Percentiles rank a stretch among this genome's conserved stretches.
phyloP scores from a whole-genome alignment of 441 rosid genomes.

The Geranium incanum region DNA sequence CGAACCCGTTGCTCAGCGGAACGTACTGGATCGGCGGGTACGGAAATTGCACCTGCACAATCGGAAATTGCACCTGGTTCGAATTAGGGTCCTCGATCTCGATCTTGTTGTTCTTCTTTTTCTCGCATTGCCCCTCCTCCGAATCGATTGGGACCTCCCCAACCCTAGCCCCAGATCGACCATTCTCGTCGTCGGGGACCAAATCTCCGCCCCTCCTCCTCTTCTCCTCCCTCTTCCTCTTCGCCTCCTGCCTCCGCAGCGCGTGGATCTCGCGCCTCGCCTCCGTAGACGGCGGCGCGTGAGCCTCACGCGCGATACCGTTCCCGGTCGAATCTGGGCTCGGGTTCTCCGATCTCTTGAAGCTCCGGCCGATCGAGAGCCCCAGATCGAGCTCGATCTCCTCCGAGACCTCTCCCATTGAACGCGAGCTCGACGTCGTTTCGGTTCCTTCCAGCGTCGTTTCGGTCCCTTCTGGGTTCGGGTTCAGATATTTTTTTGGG shows the following conservation, averaged over 20 bases:
- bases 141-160: background rate
- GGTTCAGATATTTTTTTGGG: slow-evolving; percentile 12
- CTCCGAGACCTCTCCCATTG: slow-evolving; percentile 24
- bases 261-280: slow-evolving; percentile 32
- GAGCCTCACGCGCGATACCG: background rate
- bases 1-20: slow-evolving; percentile 23
- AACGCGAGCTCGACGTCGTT: background rate
- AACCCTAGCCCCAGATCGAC: background rate
- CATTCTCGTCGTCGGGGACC: background rate
- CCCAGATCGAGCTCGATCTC: slow-evolving; percentile 53
- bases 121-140: background rate
- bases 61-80: background rate
- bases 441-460: background rate
- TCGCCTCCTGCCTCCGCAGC: slow-evolving; percentile 34
- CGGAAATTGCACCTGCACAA: slow-evolving; percentile 21
- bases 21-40: slow-evolving; percentile 15
- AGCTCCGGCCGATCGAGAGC: slow-evolving; percentile 48
- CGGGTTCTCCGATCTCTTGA: slow-evolving; percentile 25
- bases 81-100: background rate
- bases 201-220: background rate
- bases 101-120: background rate
- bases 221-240: slow-evolving; percentile 40
- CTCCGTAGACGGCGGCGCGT: slow-evolving; percentile 6
- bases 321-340: slow-evolving; percentile 17
- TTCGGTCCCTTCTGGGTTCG: too few relatives aligned